Conservation (phyloP, 1,139 yeast genomes). For the Nakaseomyces kungkrabaensis region DNA sequence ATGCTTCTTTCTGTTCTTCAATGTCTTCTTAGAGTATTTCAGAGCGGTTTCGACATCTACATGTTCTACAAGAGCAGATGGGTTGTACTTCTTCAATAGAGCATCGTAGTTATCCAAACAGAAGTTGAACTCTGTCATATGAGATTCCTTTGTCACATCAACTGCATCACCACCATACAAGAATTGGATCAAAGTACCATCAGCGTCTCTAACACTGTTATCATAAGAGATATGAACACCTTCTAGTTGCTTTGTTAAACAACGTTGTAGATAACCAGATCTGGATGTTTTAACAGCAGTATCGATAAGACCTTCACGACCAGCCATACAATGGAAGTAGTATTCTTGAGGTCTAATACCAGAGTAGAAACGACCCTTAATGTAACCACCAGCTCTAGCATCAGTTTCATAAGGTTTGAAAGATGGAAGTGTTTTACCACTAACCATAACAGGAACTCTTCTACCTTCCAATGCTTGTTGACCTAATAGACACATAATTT, state of each 20-base stretch:
- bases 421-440: constrained; percentile 94
- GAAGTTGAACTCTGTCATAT: constrained; percentile 87
- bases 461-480: constrained; percentile 99
- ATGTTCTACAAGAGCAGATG: constrained; percentile 62
- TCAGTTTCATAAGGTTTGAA: constrained; percentile 95
- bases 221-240: constrained; percentile 94
- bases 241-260: constrained; percentile 94
- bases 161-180: constrained; percentile 96
- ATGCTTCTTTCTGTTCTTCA: constrained; percentile 64
- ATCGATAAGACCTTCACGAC: constrained; percentile 99
- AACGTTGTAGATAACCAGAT: constrained; percentile 97
- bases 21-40: constrained; percentile 70
- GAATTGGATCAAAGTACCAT: constrained; percentile 89
- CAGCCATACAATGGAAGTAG: constrained; percentile 99
- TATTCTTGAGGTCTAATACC: constrained; percentile 99
- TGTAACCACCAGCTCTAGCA: constrained; percentile 97
- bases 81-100: constrained; percentile 75
- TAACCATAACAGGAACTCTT: constrained; percentile 98
- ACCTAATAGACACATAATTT: constrained; percentile 97
- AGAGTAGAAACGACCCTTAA: constrained; percentile 93
- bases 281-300: constrained; percentile 98
- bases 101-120: constrained; percentile 88
- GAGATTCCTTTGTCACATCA: constrained; percentile 90
- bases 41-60: constrained; percentile 77
- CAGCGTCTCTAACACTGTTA: constrained; percentile 91